Conservation (phyloP, 805 yeast genomes). For the Barnettozyma siamensis region DNA sequence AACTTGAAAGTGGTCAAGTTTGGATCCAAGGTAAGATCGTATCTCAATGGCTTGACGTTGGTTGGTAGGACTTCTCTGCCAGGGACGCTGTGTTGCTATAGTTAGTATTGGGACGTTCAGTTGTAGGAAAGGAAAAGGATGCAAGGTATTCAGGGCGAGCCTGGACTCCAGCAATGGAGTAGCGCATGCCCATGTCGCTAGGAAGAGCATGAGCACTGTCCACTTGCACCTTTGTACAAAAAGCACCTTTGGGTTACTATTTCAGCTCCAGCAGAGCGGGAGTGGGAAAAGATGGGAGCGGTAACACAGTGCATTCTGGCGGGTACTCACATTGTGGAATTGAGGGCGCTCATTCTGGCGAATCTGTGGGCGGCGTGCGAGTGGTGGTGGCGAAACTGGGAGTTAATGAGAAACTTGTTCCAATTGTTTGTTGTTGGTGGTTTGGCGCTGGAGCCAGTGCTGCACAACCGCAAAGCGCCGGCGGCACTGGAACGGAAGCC, state of each 20-base stretch:
- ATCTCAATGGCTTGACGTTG: conserved; percentile 67
- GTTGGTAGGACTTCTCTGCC: conserved; percentile 49
- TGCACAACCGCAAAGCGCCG: background rate
- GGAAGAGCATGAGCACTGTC: too few species aligned
- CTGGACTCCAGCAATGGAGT: too few species aligned
- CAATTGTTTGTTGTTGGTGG: background rate
- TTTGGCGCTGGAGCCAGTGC: background rate
- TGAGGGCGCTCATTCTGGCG: conserved; percentile 6
- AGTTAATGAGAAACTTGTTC: background rate
- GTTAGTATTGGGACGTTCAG: conserved; percentile 3
- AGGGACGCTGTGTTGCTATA: conserved; percentile 16
- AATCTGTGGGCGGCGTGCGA: conserved; percentile 2
- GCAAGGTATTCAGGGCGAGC: background rate
- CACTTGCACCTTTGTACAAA: too few species aligned
- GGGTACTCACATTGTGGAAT: conserved; percentile 5
- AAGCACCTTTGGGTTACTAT: too few species aligned
- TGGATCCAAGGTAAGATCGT: conserved; percentile 64
- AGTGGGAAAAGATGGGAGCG: too few species aligned
- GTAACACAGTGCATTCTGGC: too few species aligned
- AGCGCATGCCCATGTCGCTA: too few species aligned
- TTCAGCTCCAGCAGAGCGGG: too few species aligned
- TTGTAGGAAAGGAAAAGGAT: background rate
- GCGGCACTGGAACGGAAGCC: background rate
- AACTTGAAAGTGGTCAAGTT: conserved; percentile 52
- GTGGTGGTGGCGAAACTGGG: conserved; percentile 3